Base-by-base conservation (phyloP, 495 filamentous ascomycete genomes). In the Pseudomonodictys pantanalensis region DNA sequence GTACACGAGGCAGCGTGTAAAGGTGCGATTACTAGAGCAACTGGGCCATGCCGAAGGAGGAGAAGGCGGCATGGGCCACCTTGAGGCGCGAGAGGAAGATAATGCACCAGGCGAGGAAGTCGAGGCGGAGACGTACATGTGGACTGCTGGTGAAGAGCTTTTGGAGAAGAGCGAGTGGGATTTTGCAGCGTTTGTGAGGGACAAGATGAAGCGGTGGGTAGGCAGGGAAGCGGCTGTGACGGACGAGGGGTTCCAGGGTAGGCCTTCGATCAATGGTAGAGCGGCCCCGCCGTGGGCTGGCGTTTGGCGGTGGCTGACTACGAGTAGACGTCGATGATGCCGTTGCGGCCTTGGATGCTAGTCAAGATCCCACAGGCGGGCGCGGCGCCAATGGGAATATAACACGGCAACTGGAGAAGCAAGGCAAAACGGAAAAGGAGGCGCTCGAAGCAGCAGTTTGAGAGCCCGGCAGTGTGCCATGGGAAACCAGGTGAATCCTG, bases 151-250 rank as follows among this genome's bases (percentile, higher is more conserved):
- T 0, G 59, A 62, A 47, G 57, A 70, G 15, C 39, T 64, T 28
- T 71, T 96, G 50, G 89, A 93, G 68, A 68, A 76, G 32, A 70
- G 71, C 24, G 90, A 93, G 71, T 96, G 91, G 91, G 89, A 93
- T 73, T 88, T 87, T 74, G 83, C 25, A 28, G 59, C 66, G 58
- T 69, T 71, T 65, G 56, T 66, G 65, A 38, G 62, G 60, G 62
- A 60, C 56, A 68, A 72, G 65, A 69, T 68, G 65, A 33, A 66
- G 52, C 60, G 67, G 38, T 73, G 69, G 69, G 52, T 69, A 1
- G 69, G 61, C 30, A 39, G 17, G 30, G 62, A 62, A 32, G 63
- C 62, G 10, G 59, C 76, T 63, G 24, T 70, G 75, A 62, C 78
- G 63, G 71, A 66, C 58, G 56, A 56, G 28, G 60, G 60, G 38